Percentiles rank a stretch among this genome's conserved stretches.
phyloP scores from a whole-genome alignment of 495 filamentous ascomycete genomes.

The Aeminium ludgeri region DNA sequence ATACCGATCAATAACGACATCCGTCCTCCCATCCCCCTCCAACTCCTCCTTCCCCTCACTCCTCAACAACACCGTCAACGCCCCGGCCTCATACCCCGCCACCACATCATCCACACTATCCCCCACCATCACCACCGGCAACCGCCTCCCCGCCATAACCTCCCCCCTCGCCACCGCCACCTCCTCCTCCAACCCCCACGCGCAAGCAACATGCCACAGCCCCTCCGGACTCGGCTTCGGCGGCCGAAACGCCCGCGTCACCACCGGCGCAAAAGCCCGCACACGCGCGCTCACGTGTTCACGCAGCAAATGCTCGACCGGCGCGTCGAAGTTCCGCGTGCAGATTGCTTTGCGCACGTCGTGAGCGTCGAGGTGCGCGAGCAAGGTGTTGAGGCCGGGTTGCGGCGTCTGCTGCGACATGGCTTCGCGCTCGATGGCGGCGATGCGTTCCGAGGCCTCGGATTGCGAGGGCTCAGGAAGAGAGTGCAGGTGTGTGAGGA shows the following conservation, averaged over 20 bases:
- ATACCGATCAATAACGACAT: constrained; percentile 26
- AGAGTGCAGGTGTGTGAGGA: constrained; percentile 68
- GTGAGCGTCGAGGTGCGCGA: constrained; percentile 58
- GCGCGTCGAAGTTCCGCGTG: constrained; percentile 80
- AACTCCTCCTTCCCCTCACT: constrained; percentile 66
- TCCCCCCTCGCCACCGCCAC: constrained; percentile 21
- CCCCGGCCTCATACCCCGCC: constrained; percentile 66
- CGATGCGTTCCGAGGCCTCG: constrained; percentile 54
- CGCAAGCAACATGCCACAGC: constrained; percentile 61
- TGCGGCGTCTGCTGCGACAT: constrained; percentile 69
- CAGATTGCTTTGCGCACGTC: constrained; percentile 64
- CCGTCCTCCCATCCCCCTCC: constrained; percentile 60
- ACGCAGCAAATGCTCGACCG: constrained; percentile 50
- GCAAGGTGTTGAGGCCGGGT: constrained; percentile 54
- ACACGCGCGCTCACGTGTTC: constrained; percentile 50
- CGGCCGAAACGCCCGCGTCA: constrained; percentile 67
- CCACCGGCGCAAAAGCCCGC: constrained; percentile 51
- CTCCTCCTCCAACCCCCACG: constrained; percentile 48
- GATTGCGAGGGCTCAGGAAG: constrained; percentile 47
- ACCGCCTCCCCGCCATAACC: constrained; percentile 2
- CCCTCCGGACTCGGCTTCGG: constrained; percentile 85
- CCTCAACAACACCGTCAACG: constrained; percentile 72
- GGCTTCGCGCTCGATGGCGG: constrained; percentile 57
- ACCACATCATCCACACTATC: constrained; percentile 92
- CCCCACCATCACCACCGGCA: constrained; percentile 48